Evolutionary conservation across 768 basidiomycete species (phyloP).

Genomic region (Russula brevipes): DNA sequence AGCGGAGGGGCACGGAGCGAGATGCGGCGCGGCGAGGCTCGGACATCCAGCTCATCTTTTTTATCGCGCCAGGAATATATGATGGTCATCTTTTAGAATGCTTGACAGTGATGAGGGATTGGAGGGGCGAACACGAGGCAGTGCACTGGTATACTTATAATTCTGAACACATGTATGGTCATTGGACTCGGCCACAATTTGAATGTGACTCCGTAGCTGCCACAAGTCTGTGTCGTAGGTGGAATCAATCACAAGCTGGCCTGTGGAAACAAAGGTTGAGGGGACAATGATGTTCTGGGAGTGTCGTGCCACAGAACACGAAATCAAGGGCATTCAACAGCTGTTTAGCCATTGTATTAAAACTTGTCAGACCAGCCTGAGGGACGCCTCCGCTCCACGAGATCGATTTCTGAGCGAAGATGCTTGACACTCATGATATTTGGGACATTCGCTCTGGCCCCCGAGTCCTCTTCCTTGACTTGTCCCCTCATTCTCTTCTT

Average conservation of each 20-base stretch:
- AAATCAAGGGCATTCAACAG: neutral
- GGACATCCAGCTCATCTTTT: neutral
- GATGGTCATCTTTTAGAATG: conserved; percentile 1
- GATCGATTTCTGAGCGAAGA: too few species aligned
- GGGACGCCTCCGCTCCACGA: too few species aligned
- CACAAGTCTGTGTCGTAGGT: neutral
- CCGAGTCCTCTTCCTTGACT: too few species aligned
- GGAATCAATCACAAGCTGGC: neutral
- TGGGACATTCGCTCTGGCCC: too few species aligned
- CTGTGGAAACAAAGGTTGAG: neutral
- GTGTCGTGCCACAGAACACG: neutral
- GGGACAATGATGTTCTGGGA: neutral
- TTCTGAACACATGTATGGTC: neutral
- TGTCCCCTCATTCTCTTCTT: too few species aligned
- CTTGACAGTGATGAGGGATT: neutral
- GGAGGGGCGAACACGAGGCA: neutral
- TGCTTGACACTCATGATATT: too few species aligned
- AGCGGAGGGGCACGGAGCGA: conserved; percentile 16
- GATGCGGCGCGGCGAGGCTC: neutral
- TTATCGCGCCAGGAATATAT: neutral
- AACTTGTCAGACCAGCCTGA: too few species aligned
- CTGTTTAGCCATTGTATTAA: too few species aligned
- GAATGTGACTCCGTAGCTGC: neutral
- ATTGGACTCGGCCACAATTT: neutral
- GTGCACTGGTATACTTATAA: neutral